phyloP scores from a whole-genome alignment of 768 basidiomycete genomes.

The Mycena floridula region DNA sequence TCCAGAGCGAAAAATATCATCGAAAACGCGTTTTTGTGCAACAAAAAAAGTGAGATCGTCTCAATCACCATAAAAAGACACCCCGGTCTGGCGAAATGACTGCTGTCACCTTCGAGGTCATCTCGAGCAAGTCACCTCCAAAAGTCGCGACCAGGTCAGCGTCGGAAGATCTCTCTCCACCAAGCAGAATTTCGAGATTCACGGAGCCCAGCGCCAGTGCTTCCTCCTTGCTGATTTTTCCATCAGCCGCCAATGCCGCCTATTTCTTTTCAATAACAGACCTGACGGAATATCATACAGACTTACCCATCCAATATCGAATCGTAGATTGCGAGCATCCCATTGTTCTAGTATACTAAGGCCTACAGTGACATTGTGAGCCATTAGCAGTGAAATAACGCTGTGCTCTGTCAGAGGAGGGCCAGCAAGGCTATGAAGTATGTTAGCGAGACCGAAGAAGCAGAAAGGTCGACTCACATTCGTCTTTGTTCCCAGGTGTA shows the following conservation, averaged over 20 bases:
- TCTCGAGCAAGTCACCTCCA: constrained; percentile 48
- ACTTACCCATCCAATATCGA: constrained; percentile 79
- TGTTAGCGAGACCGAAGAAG: constrained; percentile 1
- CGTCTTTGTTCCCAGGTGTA: constrained; percentile 61
- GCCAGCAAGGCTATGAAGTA: constrained; percentile 48
- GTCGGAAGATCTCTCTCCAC: constrained; percentile 24
- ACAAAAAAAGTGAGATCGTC: too few species aligned
- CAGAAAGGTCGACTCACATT: constrained; percentile 38
- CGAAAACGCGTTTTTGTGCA: too few species aligned
- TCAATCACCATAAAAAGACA: too few species aligned
- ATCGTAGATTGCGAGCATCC: constrained; percentile 70
- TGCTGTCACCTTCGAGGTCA: constrained; percentile 42
- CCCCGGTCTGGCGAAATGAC: constrained; percentile 43
- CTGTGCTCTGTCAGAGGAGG: constrained; percentile 58
- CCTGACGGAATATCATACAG: constrained; percentile 2
- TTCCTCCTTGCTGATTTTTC: constrained; percentile 31
- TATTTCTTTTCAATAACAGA: constrained; percentile 17
- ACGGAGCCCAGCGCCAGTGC: constrained; percentile 41
- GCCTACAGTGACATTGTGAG: constrained; percentile 68
- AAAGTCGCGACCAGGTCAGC: constrained; percentile 52
- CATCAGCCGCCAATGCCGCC: constrained; percentile 39
- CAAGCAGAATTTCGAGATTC: constrained; percentile 36
- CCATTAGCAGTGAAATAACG: constrained; percentile 53
- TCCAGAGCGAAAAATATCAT: too few species aligned
- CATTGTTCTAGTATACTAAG: constrained; percentile 60